phyloP scores from a whole-genome alignment of 164 flowering plant genomes.

The Macadamia integrifolia region DNA sequence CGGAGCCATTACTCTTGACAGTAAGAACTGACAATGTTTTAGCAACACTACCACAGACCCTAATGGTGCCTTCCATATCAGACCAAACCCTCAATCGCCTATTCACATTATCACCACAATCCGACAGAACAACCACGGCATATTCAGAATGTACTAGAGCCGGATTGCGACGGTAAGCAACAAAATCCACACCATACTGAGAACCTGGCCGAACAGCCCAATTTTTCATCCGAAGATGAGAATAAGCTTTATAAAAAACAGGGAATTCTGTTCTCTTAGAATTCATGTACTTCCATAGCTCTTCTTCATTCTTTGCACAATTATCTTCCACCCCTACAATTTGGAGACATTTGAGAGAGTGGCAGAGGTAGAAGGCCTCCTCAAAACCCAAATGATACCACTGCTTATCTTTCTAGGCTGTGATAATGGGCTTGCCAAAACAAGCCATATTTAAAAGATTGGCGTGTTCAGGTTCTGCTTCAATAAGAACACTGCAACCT shows the following conservation, averaged over 20 bases:
- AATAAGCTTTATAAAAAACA: constrained; percentile 51
- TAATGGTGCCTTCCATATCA: constrained; percentile 50
- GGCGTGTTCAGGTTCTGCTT: constrained; percentile 30
- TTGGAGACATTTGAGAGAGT: constrained; percentile 42
- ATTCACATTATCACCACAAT: constrained; percentile 24
- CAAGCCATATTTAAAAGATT: constrained; percentile 46
- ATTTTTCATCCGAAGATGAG: constrained; percentile 63
- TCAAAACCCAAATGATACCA: constrained; percentile 60
- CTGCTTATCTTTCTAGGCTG: constrained; percentile 47
- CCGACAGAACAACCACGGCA: constrained; percentile 52
- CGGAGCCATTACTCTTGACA: constrained; percentile 25
- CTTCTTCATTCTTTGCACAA: constrained; percentile 15
- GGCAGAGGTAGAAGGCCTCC: constrained; percentile 56
- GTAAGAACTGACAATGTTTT: constrained; percentile 57
- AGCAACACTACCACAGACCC: constrained; percentile 71
- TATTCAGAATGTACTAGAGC: constrained; percentile 72
- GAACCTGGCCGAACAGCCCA: constrained; percentile 80
- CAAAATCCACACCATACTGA: constrained; percentile 77
- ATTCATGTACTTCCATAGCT: constrained; percentile 53
- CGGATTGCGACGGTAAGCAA: constrained; percentile 71
- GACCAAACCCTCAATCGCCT: constrained; percentile 59
- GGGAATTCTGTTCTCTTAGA: constrained; percentile 40
- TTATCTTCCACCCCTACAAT: constrained; percentile 26
- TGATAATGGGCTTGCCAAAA: constrained; percentile 46
- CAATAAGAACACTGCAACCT: constrained; percentile 48